Percentiles rank a stretch among this genome's conserved stretches.
Evolutionary conservation across 1,139 yeast species (phyloP).

Genomic region (Lodderomyces jiufengensis): DNA sequence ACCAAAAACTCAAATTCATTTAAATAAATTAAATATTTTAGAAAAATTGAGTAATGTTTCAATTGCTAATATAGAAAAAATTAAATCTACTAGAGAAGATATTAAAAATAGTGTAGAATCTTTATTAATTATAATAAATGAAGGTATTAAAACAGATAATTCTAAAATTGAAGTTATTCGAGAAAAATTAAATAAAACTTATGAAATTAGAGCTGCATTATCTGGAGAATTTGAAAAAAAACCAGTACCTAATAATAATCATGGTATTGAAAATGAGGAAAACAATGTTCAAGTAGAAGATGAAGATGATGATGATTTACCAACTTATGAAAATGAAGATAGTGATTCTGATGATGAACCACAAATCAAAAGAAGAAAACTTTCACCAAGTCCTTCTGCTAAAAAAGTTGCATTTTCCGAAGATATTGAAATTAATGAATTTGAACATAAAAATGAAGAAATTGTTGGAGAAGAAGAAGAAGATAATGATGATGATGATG

Average conservation of each 20-base stretch:
- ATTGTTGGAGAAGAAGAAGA: conserved; percentile 21
- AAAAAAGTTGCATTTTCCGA: conserved; percentile 47
- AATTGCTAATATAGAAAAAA: conserved; percentile 31
- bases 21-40: conserved; percentile 41
- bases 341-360: conserved; percentile 16
- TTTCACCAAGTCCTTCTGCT: conserved; percentile 23
- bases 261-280: conserved; percentile 39
- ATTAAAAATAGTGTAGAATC: conserved; percentile 41
- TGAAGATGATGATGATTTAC: conserved; percentile 13
- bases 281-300: conserved; percentile 14
- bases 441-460: conserved; percentile 27
- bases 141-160: conserved; percentile 44
- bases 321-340: conserved; percentile 22
- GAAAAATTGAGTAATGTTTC: conserved; percentile 42
- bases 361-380: conserved; percentile 17
- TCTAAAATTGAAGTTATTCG: conserved; percentile 38
- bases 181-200: conserved; percentile 33
- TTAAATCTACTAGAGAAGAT: conserved; percentile 37
- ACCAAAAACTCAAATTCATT: conserved; percentile 51
- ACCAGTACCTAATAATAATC: conserved; percentile 25
- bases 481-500: conserved; percentile 18
- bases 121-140: conserved; percentile 38
- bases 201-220: conserved; percentile 44
- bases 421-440: conserved; percentile 44
- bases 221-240: conserved; percentile 37